Conservation (phyloP, 2,329 filamentous ascomycete genomes). For the Dothidotthia symphoricarpi region DNA sequence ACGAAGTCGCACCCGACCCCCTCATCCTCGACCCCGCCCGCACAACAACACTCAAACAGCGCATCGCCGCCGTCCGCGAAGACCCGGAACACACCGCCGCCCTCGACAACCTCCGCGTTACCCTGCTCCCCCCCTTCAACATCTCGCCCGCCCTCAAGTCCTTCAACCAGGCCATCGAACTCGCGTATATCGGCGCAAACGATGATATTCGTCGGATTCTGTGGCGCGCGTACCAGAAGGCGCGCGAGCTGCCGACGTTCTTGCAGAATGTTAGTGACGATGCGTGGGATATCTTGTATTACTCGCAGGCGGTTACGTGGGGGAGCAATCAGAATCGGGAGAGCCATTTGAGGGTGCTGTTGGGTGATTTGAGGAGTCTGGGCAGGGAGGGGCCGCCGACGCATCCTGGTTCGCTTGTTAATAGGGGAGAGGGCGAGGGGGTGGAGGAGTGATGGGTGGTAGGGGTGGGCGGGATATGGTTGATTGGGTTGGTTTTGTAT, state of each 20-base stretch:
- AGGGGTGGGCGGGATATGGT: not conserved
- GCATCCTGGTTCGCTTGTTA: constrained; percentile 23
- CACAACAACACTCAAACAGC: constrained; percentile 25
- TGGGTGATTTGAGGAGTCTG: constrained; percentile 31
- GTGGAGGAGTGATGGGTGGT: not conserved
- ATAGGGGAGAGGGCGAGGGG: constrained; percentile 5
- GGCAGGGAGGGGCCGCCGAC: constrained; percentile 39
- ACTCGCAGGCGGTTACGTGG: constrained; percentile 41
- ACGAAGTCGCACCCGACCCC: constrained; percentile 32
- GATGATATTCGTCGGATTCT: constrained; percentile 37
- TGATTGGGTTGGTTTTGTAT: no score
- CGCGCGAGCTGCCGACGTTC: constrained; percentile 33
- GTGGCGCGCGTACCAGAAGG: constrained; percentile 38
- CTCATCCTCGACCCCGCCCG: constrained; percentile 22
- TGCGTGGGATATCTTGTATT: constrained; percentile 42
- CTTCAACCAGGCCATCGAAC: constrained; percentile 38
- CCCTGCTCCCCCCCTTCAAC: constrained; percentile 33
- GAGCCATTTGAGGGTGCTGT: constrained; percentile 28
- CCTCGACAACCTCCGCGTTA: constrained; percentile 26
- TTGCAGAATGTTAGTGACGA: constrained; percentile 34
- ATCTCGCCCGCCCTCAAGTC: constrained; percentile 31
- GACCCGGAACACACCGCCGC: constrained; percentile 34
- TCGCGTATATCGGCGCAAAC: constrained; percentile 39
- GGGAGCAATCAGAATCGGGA: constrained; percentile 33
- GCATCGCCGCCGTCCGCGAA: constrained; percentile 23